These are phyloP conservation scores for Glycyrrhiza uralensis DNA, from an alignment of 306 rosid species.

Conservation along the genomic window DNA sequence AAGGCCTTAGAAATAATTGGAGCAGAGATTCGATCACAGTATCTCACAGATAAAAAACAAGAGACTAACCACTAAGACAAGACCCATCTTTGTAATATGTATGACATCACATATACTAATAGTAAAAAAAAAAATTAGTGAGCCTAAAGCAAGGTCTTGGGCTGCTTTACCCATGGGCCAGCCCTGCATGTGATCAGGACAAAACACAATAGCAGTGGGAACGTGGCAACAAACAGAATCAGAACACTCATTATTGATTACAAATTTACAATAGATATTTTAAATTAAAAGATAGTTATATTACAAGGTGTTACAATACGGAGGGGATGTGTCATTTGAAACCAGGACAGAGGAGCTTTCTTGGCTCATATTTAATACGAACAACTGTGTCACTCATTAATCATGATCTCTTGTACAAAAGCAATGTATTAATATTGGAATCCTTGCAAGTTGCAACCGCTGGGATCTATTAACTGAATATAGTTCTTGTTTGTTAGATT, in stretches of 20 bases:
- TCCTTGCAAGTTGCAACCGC: background rate
- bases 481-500: slow-evolving; percentile 10
- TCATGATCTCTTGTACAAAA: background rate
- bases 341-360: background rate
- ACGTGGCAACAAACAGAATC: slow-evolving; percentile 3
- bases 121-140: no score
- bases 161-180: no score
- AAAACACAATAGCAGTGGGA: background rate
- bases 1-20: no score
- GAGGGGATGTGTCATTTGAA: background rate
- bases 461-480: background rate
- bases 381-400: background rate
- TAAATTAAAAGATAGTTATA: background rate
- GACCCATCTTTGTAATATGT: no score
- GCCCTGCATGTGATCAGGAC: no score
- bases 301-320: background rate
- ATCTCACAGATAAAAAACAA: no score
- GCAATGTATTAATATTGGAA: background rate
- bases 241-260: background rate
- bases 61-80: no score
- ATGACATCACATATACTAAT: no score
- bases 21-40: no score
- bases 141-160: no score
- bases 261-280: background rate
- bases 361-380: background rate